These are phyloP conservation scores for Glycyrrhiza uralensis DNA, from an alignment of 306 rosid genomes.

Conservation along the genomic window DNA sequence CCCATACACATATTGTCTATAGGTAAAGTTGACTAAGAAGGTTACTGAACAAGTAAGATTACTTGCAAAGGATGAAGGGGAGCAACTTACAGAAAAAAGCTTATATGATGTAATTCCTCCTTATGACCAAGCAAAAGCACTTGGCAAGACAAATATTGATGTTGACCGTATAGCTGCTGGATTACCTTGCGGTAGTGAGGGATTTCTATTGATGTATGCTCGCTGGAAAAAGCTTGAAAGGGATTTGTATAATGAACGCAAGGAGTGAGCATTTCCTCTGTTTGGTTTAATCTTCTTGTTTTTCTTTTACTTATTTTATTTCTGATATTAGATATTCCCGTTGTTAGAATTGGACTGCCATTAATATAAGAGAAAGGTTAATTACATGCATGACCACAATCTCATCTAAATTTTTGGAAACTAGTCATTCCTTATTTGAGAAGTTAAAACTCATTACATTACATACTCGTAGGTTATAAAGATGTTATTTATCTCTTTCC, in stretches of 20 bases:
- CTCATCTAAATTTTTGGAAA: constrained; percentile 1
- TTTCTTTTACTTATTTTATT: neutral
- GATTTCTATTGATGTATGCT: constrained; percentile 95
- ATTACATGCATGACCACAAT: constrained; percentile 15
- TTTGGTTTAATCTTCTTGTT: constrained; percentile 17
- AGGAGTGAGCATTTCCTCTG: constrained; percentile 58
- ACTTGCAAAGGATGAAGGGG: constrained; percentile 81
- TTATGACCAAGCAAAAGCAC: constrained; percentile 98
- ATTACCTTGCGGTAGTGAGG: constrained; percentile 98
- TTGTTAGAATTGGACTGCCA: constrained; percentile 2
- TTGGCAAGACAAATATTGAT: constrained; percentile 93
- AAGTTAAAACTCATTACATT: neutral
- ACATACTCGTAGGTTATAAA: neutral
- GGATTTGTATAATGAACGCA: constrained; percentile 92
- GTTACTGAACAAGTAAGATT: constrained; percentile 94
- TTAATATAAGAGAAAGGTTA: neutral
- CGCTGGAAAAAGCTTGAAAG: constrained; percentile 98
- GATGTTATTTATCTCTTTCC: neutral
- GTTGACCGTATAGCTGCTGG: constrained; percentile 96
- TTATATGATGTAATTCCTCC: constrained; percentile 78
- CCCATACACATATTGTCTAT: neutral
- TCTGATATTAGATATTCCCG: constrained; percentile 15
- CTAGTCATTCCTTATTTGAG: constrained; percentile 11
- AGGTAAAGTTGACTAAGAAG: constrained; percentile 87
- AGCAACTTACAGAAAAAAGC: constrained; percentile 61